These are phyloP conservation scores for Pyrenochaeta sp. DNA, from an alignment of 2,329 filamentous ascomycete species.

Conservation along the genomic window DNA sequence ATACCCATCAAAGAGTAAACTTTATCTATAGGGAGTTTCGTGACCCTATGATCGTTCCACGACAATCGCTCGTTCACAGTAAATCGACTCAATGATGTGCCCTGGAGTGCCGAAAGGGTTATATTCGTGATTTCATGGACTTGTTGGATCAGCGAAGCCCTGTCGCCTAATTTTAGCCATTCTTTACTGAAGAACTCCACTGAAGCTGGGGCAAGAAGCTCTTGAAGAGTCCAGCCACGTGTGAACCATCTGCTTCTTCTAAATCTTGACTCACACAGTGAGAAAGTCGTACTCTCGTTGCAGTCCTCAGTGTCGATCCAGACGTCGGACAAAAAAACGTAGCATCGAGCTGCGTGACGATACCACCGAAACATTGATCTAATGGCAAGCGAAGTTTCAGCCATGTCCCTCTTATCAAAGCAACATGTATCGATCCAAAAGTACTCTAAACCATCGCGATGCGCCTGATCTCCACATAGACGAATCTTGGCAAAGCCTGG, in stretches of 20 bases:
- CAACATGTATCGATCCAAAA: constrained; percentile 11
- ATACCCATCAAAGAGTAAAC: constrained; percentile 10
- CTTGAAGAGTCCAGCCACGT: not conserved
- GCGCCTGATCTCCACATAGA: constrained; percentile 1
- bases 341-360: constrained; percentile 1
- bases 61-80: constrained; percentile 10
- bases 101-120: constrained; percentile 5
- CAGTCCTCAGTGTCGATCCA: not conserved
- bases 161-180: constrained; percentile 11
- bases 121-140: constrained; percentile 13
- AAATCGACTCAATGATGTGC: constrained; percentile 4
- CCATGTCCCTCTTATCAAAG: constrained; percentile 1
- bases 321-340: constrained; percentile 1
- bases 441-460: not conserved
- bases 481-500: not conserved
- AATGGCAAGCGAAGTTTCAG: constrained; percentile 1
- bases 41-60: constrained; percentile 13
- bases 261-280: not conserved
- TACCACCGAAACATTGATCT: constrained; percentile 8
- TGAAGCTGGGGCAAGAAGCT: constrained; percentile 13
- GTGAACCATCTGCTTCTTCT: not conserved
- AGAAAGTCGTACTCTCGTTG: not conserved
- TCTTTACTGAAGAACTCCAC: constrained; percentile 22
- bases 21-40: constrained; percentile 9
- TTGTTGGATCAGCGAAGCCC: constrained; percentile 2